Conservation (phyloP, 345 rosid genomes). For the Eucalyptus virginea region DNA sequence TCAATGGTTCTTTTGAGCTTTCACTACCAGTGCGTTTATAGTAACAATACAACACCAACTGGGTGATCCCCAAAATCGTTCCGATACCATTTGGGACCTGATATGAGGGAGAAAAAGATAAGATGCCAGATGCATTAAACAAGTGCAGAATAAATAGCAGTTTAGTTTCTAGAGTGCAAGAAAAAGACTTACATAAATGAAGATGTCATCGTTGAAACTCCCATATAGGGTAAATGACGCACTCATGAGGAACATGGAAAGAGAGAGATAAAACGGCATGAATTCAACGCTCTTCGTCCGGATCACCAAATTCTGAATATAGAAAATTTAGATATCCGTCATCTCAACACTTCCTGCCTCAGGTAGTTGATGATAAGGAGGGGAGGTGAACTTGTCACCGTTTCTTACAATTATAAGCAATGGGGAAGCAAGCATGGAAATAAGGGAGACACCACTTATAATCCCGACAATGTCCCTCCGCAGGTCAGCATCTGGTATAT, state of each 20-base stretch:
- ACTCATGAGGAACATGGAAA: conserved; percentile 88
- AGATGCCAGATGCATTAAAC: not conserved
- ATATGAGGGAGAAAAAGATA: not conserved
- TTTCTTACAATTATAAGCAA: conserved; percentile 75
- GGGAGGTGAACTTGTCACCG: not conserved
- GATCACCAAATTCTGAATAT: conserved; percentile 65
- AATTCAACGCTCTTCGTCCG: conserved; percentile 73
- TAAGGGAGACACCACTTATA: conserved; percentile 57
- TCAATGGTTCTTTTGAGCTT: conserved; percentile 43
- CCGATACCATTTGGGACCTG: conserved; percentile 93
- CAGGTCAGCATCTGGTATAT: conserved; percentile 14
- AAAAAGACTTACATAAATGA: conserved; percentile 48
- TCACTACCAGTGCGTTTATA: conserved; percentile 19
- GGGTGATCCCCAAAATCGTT: conserved; percentile 58
- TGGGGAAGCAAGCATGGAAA: conserved; percentile 87
- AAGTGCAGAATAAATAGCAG: not conserved
- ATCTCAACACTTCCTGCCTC: not conserved
- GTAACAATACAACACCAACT: conserved; percentile 51
- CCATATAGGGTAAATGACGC: conserved; percentile 61
- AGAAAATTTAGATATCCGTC: not conserved
- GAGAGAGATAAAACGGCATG: conserved; percentile 88
- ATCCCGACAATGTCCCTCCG: conserved; percentile 51
- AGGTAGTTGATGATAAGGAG: not conserved
- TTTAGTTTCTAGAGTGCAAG: not conserved
- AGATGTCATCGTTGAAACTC: conserved; percentile 46